Percentiles rank a stretch among this genome's conserved stretches.
phyloP scores from a whole-genome alignment of 306 rosid genomes.

The Sindora glabra region DNA sequence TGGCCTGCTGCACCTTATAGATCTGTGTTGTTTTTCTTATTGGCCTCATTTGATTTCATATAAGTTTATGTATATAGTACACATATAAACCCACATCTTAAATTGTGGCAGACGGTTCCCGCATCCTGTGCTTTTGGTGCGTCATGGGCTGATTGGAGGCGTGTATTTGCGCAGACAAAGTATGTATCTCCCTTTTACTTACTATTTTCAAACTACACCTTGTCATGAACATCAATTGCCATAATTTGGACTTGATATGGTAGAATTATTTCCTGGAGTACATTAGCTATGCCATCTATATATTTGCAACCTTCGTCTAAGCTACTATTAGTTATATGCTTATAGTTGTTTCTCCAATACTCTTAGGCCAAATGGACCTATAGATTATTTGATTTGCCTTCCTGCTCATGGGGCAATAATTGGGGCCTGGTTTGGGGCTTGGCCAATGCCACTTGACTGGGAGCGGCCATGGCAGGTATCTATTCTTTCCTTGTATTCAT shows the following conservation, averaged over 20 bases:
- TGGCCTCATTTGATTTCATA: not conserved
- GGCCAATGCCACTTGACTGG: constrained; percentile 99
- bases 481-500: not conserved
- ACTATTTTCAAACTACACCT: not conserved
- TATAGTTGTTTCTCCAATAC: not conserved
- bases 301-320: constrained; percentile 1
- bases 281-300: not conserved
- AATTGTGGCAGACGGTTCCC: constrained; percentile 57
- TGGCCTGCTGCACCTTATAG: constrained; percentile 1
- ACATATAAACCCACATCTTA: not conserved
- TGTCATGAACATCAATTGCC: not conserved
- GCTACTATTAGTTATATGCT: not conserved
- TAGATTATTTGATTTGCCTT: constrained; percentile 65
- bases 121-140: constrained; percentile 75
- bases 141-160: constrained; percentile 78
- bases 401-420: constrained; percentile 85
- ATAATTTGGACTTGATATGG: not conserved
- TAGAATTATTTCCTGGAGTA: not conserved
- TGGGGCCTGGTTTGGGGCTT: constrained; percentile 97
- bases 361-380: constrained; percentile 52
- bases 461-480: constrained; percentile 93
- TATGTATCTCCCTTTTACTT: constrained; percentile 18
- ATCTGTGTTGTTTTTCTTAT: not conserved
- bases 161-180: constrained; percentile 68
- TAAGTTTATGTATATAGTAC: not conserved